Conservation (phyloP, 2,329 filamentous ascomycete species). For the Penicillium concentricum region DNA sequence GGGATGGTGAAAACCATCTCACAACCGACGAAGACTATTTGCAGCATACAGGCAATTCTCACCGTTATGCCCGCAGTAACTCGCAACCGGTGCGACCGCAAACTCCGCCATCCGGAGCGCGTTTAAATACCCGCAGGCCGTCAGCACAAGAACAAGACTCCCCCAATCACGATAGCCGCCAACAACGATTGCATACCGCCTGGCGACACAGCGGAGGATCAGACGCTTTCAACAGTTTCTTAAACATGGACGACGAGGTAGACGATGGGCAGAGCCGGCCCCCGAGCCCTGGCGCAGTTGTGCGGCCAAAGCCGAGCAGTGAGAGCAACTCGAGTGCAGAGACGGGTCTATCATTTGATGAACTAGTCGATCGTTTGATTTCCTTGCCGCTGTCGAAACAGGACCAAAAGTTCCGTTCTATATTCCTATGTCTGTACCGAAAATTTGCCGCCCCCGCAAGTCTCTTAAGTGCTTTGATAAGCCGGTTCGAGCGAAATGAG, state of each 20-base stretch:
- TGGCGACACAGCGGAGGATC: constrained; percentile 43
- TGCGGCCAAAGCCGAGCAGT: constrained; percentile 34
- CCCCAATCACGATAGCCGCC: constrained; percentile 31
- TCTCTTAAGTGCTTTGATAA: constrained; percentile 70
- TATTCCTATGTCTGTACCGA: constrained; percentile 90
- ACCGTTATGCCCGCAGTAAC: constrained; percentile 53
- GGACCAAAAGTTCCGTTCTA: constrained; percentile 83
- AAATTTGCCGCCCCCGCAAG: constrained; percentile 83
- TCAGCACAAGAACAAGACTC: constrained; percentile 31
- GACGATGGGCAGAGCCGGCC: constrained; percentile 30
- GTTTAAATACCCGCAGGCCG: constrained; percentile 35
- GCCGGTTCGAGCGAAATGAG: constrained; percentile 68
- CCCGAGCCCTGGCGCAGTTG: constrained; percentile 29
- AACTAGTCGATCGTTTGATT: constrained; percentile 83
- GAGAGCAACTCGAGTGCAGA: constrained; percentile 34
- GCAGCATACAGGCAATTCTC: constrained; percentile 26
- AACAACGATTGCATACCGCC: constrained; percentile 35
- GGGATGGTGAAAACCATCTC: constrained; percentile 33
- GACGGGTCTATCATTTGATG: constrained; percentile 53
- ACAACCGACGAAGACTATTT: constrained; percentile 36
- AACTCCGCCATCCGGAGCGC: constrained; percentile 40
- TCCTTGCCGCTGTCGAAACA: constrained; percentile 76
- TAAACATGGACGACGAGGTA: constrained; percentile 46
- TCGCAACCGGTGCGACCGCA: constrained; percentile 50
- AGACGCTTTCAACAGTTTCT: constrained; percentile 43